phyloP scores from a whole-genome alignment of 2,329 filamentous ascomycete species.

The Aspergillus sp. region DNA sequence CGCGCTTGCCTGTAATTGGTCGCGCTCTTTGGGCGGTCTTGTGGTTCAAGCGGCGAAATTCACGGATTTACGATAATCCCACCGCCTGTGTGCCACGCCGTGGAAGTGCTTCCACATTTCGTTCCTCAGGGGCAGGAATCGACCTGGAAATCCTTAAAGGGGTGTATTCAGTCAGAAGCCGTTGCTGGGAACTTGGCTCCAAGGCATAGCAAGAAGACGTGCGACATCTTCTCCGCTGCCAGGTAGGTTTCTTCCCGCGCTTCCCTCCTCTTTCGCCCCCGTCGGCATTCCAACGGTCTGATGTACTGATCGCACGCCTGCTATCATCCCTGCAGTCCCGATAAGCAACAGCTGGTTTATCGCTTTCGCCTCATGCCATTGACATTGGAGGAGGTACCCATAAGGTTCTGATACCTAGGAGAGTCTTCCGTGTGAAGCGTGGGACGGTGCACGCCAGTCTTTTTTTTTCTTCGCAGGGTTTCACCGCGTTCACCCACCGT shows the following conservation, averaged over 20 bases:
- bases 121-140: conserved; percentile 15
- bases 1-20: conserved; percentile 5
- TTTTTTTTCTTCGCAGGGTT: background rate
- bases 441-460: background rate
- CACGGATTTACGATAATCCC: conserved; percentile 18
- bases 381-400: conserved; percentile 1
- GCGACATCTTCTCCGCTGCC: conserved; percentile 1
- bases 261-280: background rate
- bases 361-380: conserved; percentile 15
- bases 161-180: background rate
- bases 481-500: conserved; percentile 31
- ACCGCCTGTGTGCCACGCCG: conserved; percentile 11
- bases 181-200: conserved; percentile 1
- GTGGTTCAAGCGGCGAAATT: conserved; percentile 17
- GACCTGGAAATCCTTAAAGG: conserved; percentile 2
- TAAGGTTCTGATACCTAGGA: background rate
- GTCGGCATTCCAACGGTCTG: background rate
- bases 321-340: conserved; percentile 4
- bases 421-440: conserved; percentile 2
- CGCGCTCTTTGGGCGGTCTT: conserved; percentile 2
- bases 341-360: conserved; percentile 8
- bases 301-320: conserved; percentile 4
- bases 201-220: background rate
- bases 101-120: conserved; percentile 14
- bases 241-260: background rate